Percentiles rank a stretch among this genome's conserved stretches.
Conservation (phyloP, 2,329 filamentous ascomycete species). For the Aspergillus alliaceus region DNA sequence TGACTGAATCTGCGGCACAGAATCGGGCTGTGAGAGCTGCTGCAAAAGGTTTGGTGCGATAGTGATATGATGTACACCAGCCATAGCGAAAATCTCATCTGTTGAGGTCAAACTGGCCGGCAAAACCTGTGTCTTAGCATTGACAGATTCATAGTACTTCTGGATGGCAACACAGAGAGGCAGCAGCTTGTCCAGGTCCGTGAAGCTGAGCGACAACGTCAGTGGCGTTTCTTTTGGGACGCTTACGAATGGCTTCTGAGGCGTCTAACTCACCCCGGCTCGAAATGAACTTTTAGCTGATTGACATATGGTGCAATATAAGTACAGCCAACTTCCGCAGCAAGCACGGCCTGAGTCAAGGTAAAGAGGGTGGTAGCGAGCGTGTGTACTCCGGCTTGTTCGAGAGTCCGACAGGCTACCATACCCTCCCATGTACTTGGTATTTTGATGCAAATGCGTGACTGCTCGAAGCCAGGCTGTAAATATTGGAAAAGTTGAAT, state of each 20-base stretch:
- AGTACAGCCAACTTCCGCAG: slow-evolving; percentile 57
- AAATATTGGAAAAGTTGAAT: slow-evolving; percentile 49
- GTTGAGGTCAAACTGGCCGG: slow-evolving; percentile 59
- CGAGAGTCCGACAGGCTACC: slow-evolving; percentile 57
- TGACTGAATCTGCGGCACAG: slow-evolving; percentile 31
- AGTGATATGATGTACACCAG: slow-evolving; percentile 60
- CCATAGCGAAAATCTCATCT: slow-evolving; percentile 59
- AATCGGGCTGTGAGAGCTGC: slow-evolving; percentile 45
- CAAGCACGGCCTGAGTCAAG: slow-evolving; percentile 60
- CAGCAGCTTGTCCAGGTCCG: slow-evolving; percentile 38
- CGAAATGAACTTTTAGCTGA: slow-evolving; percentile 63
- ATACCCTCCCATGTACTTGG: slow-evolving; percentile 65
- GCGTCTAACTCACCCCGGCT: slow-evolving; percentile 30
- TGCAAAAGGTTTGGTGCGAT: slow-evolving; percentile 55
- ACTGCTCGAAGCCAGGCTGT: slow-evolving; percentile 45
- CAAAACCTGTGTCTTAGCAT: slow-evolving; percentile 52
- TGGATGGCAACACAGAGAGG: slow-evolving; percentile 54
- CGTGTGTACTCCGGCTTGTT: slow-evolving; percentile 56
- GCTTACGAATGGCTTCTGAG: neutral
- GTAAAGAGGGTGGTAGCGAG: slow-evolving; percentile 65
- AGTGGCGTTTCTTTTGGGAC: neutral
- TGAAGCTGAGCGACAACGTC: slow-evolving; percentile 17
- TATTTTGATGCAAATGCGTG: slow-evolving; percentile 63
- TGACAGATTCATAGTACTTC: slow-evolving; percentile 49
- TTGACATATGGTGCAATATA: slow-evolving; percentile 68